Percentiles rank a stretch among this genome's conserved stretches.
Conservation (phyloP, 2,329 filamentous ascomycete species). For the Colletotrichum liaoningense region DNA sequence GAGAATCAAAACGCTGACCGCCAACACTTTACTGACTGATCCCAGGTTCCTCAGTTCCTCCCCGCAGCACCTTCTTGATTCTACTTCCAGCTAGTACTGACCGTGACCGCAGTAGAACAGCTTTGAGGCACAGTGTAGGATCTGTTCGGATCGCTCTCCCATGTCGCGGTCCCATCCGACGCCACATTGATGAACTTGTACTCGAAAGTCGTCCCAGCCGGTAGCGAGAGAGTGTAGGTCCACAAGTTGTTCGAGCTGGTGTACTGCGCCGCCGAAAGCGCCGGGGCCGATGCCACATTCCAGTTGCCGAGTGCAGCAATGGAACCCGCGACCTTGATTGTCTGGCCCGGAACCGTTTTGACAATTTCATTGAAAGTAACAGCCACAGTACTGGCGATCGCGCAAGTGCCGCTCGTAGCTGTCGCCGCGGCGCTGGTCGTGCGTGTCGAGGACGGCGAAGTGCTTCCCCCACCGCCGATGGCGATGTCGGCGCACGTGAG, state of each 20-base stretch:
- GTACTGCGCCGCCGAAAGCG: conserved; percentile 65
- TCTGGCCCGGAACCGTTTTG: conserved; percentile 60
- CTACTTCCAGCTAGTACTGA: conserved; percentile 41
- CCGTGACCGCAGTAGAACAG: conserved; percentile 38
- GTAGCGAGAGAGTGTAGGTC: conserved; percentile 61
- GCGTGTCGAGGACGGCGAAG: conserved; percentile 36
- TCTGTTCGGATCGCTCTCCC: conserved; percentile 66
- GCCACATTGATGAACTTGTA: conserved; percentile 72
- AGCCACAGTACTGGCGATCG: conserved; percentile 46
- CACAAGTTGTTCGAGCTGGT: conserved; percentile 65
- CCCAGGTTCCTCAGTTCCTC: too few relatives aligned
- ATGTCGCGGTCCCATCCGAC: conserved; percentile 60
- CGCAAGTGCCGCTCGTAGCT: conserved; percentile 42
- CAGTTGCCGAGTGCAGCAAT: conserved; percentile 53
- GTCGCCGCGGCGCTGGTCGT: conserved; percentile 34
- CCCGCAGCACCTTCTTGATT: not conserved
- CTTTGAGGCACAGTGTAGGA: conserved; percentile 45
- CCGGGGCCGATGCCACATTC: conserved; percentile 54
- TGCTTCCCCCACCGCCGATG: conserved; percentile 43
- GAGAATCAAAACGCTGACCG: not conserved
- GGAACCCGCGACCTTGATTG: conserved; percentile 58
- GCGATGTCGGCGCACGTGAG: conserved; percentile 65
- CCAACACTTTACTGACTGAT: not conserved
- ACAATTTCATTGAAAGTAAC: conserved; percentile 56
- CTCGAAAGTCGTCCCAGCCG: conserved; percentile 63